Conservation (phyloP, 176 grass and related monocot genomes). For the Typha latifolia region DNA sequence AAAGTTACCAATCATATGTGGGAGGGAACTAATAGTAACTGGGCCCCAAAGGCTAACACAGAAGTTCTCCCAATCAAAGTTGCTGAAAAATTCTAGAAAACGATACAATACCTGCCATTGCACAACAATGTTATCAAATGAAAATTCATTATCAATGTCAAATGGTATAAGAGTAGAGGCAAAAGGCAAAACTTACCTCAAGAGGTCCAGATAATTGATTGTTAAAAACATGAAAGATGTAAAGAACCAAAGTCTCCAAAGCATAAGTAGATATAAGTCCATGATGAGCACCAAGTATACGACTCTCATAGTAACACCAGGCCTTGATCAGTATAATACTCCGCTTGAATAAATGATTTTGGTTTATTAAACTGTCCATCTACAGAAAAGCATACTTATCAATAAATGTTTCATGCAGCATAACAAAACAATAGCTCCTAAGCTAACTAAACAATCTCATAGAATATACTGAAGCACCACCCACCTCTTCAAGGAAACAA, state of each 20-base stretch:
- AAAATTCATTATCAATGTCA: too few species aligned
- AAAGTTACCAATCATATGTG: slow-evolving; percentile 57
- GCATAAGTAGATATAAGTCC: slow-evolving; percentile 98
- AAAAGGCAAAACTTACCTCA: slow-evolving; percentile 54
- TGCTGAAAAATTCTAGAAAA: slow-evolving; percentile 96
- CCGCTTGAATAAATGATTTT: slow-evolving; percentile 87
- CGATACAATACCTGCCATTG: slow-evolving; percentile 69
- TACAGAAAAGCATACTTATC: slow-evolving; percentile 36
- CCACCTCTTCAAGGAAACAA: slow-evolving; percentile 94
- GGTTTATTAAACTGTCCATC: slow-evolving; percentile 58
- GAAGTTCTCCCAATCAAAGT: slow-evolving; percentile 90
- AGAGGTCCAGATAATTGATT: slow-evolving; percentile 84
- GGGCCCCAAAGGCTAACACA: slow-evolving; percentile 83
- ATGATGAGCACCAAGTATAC: slow-evolving; percentile 98
- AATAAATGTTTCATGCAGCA: slow-evolving; percentile 20
- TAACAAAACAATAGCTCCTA: slow-evolving; percentile 10
- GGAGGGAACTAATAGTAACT: slow-evolving; percentile 87
- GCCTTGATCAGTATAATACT: slow-evolving; percentile 98
- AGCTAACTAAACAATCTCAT: background rate
- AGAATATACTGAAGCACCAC: slow-evolving; percentile 2
- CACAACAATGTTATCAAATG: slow-evolving; percentile 25
- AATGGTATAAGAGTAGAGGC: slow-evolving; percentile 2
- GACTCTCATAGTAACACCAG: slow-evolving; percentile 97
- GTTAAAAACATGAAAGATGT: slow-evolving; percentile 94
- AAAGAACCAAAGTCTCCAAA: slow-evolving; percentile 93